phyloP scores from a whole-genome alignment of 306 rosid genomes.

The Prunus mira region DNA sequence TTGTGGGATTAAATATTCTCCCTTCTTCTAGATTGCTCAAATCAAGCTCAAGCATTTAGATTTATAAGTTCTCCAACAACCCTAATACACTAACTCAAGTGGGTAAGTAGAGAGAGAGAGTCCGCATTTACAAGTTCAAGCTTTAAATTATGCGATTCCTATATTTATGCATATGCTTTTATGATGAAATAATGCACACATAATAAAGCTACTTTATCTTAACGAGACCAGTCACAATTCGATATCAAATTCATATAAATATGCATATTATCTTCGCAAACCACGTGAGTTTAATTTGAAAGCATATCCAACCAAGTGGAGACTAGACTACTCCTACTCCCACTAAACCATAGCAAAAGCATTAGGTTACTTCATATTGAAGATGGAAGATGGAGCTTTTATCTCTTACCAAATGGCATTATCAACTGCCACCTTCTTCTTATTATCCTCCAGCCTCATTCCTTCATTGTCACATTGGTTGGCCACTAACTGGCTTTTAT shows the following conservation, averaged over 20 bases:
- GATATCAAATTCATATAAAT: too few species aligned
- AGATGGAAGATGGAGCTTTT: background rate
- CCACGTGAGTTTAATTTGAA: too few species aligned
- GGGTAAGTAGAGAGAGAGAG: too few species aligned
- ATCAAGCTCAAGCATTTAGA: background rate
- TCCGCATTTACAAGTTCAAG: background rate
- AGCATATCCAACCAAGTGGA: too few species aligned
- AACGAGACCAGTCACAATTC: too few species aligned
- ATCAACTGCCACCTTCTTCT: background rate
- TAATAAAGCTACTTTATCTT: too few species aligned
- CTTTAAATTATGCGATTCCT: background rate
- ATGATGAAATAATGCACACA: too few species aligned
- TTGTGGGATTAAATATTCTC: background rate
- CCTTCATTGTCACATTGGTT: constrained; percentile 15
- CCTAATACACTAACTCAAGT: background rate
- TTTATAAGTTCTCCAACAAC: background rate
- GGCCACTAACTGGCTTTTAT: constrained; percentile 27
- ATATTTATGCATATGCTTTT: too few species aligned
- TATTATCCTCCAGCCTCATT: background rate
- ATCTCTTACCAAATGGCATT: background rate
- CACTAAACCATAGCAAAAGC: too few species aligned
- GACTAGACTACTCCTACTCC: too few species aligned
- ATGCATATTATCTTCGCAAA: too few species aligned
- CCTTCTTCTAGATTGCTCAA: too few species aligned
- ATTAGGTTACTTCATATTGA: background rate